A percentile compares a stretch with the other conserved stretches of the same genome.
Conservation (phyloP, 2,329 filamentous ascomycete genomes). For the Plectosphaerella sp. region DNA sequence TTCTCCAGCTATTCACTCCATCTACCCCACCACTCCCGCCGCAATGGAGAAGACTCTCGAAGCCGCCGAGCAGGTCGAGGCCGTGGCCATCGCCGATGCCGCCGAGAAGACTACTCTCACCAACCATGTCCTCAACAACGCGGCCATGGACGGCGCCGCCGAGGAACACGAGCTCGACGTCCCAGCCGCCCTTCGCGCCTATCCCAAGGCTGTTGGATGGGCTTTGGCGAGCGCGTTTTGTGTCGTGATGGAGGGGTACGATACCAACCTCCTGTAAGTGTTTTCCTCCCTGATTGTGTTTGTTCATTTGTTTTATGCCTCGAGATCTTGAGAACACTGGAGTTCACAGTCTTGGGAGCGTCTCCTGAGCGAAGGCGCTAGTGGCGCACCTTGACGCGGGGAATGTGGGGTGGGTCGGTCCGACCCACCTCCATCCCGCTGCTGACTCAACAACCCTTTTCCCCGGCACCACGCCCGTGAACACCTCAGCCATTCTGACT, state of each 20-base stretch:
- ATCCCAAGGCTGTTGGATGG: conserved; percentile 24
- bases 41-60: background rate
- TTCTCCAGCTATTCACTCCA: no score
- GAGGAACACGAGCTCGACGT: conserved; percentile 31
- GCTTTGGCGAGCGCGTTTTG: conserved; percentile 16
- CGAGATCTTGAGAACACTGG: no score
- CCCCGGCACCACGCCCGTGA: no score
- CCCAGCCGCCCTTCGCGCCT: conserved; percentile 20
- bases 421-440: no score
- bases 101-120: background rate
- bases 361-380: conserved; percentile 4
- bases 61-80: background rate
- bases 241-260: conserved; percentile 26
- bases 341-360: conserved; percentile 1
- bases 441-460: no score
- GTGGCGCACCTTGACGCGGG: no score
- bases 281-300: background rate
- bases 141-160: conserved; percentile 31
- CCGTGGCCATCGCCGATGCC: background rate
- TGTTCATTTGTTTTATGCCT: background rate
- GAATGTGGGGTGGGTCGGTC: no score
- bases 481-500: no score
- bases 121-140: conserved; percentile 7
- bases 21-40: background rate
- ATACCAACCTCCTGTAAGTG: conserved; percentile 7